Evolutionary conservation across 2,329 filamentous ascomycete genomes (phyloP).

Genomic region (Calonectria crousiana): DNA sequence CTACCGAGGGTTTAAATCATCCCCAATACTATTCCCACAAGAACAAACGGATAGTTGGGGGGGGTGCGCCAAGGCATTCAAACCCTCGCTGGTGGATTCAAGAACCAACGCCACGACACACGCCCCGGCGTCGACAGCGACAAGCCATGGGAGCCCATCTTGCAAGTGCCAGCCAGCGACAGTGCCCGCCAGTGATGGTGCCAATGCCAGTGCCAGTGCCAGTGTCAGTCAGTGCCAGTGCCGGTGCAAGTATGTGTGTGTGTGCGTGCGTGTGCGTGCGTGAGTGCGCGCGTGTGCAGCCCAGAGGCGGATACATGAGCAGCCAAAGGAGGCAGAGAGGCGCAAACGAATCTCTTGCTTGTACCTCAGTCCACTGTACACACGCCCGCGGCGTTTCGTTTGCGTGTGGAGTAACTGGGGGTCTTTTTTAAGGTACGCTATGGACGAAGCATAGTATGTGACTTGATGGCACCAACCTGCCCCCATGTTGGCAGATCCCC

Average conservation of each 20-base stretch:
- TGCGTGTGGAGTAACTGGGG: neutral
- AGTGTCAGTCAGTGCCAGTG: neutral
- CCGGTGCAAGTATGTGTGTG: neutral
- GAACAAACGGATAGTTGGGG: constrained; percentile 32
- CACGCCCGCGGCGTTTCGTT: constrained; percentile 13
- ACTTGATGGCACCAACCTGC: neutral
- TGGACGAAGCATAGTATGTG: neutral
- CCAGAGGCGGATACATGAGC: neutral
- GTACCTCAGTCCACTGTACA: neutral
- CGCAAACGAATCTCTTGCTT: neutral
- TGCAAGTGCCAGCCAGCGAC: neutral
- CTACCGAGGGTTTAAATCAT: constrained; percentile 28
- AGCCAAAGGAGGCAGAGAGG: neutral
- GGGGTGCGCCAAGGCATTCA: constrained; percentile 33
- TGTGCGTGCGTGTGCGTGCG: neutral
- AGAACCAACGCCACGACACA: constrained; percentile 24
- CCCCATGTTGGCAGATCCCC: constrained; percentile 24
- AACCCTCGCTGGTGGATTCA: constrained; percentile 8
- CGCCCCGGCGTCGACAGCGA: neutral
- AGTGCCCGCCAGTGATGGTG: neutral
- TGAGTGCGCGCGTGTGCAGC: neutral
- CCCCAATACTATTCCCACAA: constrained; percentile 34
- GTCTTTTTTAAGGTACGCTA: neutral
- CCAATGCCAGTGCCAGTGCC: constrained; percentile 1
- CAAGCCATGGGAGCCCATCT: neutral